Evolutionary conservation across 345 rosid genomes (phyloP).

Genomic region (Stellera chamaejasme): DNA sequence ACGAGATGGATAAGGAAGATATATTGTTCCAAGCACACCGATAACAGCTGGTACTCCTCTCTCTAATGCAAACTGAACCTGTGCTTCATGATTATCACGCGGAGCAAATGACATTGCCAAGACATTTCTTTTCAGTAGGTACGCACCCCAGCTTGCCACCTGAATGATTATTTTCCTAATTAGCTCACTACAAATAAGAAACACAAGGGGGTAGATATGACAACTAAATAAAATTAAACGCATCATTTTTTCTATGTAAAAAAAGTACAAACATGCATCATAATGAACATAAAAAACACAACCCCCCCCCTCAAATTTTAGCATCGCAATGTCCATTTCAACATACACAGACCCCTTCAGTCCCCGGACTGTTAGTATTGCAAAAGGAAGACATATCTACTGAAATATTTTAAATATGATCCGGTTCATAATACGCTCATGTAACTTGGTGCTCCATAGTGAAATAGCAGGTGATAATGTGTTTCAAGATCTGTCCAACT

Average conservation of each 20-base stretch:
- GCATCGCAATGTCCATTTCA: no score
- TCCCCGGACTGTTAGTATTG: no score
- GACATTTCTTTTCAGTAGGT: conserved; percentile 77
- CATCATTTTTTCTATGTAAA: no score
- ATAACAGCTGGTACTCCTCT: conserved; percentile 91
- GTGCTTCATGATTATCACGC: conserved; percentile 93
- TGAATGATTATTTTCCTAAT: conserved; percentile 13
- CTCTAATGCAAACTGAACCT: conserved; percentile 98
- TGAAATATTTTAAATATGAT: no score
- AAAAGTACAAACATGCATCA: no score
- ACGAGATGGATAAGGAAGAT: conserved; percentile 86
- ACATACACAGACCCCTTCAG: no score
- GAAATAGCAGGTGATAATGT: no score
- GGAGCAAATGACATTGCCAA: conserved; percentile 95
- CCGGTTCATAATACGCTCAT: no score
- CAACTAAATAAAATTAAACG: background rate
- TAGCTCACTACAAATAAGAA: background rate
- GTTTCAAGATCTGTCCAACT: no score
- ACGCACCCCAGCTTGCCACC: conserved; percentile 99
- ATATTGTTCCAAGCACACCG: conserved; percentile 86
- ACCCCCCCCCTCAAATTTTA: background rate
- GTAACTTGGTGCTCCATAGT: no score
- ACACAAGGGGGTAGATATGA: background rate
- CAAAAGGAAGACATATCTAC: no score
- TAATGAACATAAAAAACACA: background rate